phyloP scores from a whole-genome alignment of 1,284 basidiomycete species.

The Flammula alnicola region DNA sequence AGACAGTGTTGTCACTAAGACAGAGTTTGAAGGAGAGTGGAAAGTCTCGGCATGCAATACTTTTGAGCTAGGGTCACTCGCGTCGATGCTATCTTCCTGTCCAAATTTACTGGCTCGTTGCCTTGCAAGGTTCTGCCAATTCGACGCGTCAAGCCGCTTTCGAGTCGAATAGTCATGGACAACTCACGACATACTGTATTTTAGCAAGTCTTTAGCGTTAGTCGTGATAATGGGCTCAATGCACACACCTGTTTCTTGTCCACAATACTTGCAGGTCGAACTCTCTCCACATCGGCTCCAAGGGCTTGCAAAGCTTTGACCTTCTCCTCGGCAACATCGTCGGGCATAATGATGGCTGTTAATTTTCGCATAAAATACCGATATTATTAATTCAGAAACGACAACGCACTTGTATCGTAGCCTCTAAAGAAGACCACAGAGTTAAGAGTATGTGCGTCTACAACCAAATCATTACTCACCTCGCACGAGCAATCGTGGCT shows the following conservation, averaged over 20 bases:
- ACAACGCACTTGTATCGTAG: constrained; percentile 71
- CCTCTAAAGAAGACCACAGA: constrained; percentile 67
- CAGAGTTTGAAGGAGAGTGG: constrained; percentile 45
- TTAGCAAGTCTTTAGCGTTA: background rate
- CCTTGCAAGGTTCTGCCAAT: constrained; percentile 77
- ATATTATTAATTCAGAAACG: background rate
- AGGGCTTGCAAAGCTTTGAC: constrained; percentile 83
- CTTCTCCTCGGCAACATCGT: constrained; percentile 93
- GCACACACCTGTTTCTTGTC: constrained; percentile 87
- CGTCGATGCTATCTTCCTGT: constrained; percentile 41
- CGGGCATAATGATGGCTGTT: constrained; percentile 89
- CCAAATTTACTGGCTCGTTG: constrained; percentile 79
- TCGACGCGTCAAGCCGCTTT: background rate
- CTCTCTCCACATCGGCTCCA: constrained; percentile 87
- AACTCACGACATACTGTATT: constrained; percentile 61
- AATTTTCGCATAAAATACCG: background rate
- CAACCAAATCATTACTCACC: constrained; percentile 53
- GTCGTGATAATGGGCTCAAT: background rate
- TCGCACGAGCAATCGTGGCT: constrained; percentile 89
- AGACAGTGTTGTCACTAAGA: constrained; percentile 63
- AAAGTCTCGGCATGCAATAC: constrained; percentile 31
- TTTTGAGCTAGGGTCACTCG: constrained; percentile 29
- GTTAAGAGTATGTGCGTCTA: background rate
- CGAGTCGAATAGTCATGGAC: background rate
- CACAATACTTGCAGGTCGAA: constrained; percentile 88